Evolutionary conservation across 2,329 filamentous ascomycete genomes (phyloP).

Genomic region (Purpureocillium takamizusanense): DNA sequence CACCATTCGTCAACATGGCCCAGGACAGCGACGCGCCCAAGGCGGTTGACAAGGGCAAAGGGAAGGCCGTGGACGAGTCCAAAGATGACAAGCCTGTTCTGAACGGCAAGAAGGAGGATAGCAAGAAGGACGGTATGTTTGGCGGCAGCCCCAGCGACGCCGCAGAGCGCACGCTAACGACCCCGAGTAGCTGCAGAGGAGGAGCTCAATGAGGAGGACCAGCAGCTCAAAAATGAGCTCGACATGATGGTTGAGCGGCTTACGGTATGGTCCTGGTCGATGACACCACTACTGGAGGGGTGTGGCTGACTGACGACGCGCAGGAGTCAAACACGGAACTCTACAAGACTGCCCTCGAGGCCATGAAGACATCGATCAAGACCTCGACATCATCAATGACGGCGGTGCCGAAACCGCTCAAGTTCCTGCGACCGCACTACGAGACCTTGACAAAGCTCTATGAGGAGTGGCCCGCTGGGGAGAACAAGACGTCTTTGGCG

Average conservation of each 20-base stretch:
- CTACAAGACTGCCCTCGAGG: constrained; percentile 86
- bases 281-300: no score
- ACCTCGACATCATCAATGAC: constrained; percentile 99
- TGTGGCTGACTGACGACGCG: constrained; percentile 8
- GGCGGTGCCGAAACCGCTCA: constrained; percentile 93
- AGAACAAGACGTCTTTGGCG: constrained; percentile 82
- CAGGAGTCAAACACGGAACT: constrained; percentile 80
- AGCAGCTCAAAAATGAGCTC: constrained; percentile 94
- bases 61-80: constrained; percentile 68
- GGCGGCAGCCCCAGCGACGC: constrained; percentile 8
- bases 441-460: constrained; percentile 80
- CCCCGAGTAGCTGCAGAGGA: constrained; percentile 46
- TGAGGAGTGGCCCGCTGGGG: constrained; percentile 76
- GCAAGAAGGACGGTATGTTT: constrained; percentile 41
- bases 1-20: constrained; percentile 58
- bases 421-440: constrained; percentile 96
- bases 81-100: constrained; percentile 60
- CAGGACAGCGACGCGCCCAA: constrained; percentile 84
- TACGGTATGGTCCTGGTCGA: constrained; percentile 50
- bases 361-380: constrained; percentile 98
- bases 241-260: constrained; percentile 96
- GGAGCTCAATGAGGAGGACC: constrained; percentile 94
- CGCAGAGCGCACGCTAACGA: constrained; percentile 14
- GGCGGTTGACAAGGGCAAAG: constrained; percentile 90
- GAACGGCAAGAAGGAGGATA: constrained; percentile 73